Base-by-base conservation (phyloP, 495 filamentous ascomycete genomes). In the Podospora pseudocomata region DNA sequence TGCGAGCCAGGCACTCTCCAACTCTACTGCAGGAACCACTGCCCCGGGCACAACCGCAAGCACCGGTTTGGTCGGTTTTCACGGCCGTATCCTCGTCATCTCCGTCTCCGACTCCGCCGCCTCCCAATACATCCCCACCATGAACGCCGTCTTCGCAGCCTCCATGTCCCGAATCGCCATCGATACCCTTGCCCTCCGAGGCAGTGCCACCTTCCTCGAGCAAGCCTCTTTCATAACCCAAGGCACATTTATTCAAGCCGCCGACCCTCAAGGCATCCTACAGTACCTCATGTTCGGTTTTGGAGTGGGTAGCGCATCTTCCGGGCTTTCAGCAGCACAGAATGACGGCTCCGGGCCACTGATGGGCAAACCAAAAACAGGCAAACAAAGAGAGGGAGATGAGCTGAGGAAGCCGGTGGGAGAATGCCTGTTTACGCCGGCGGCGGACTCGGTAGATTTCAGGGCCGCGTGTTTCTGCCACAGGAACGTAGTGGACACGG, bases 261-360 rank as follows among this genome's bases (percentile, higher is more conserved):
- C 78, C 1, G 78, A 81, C 65, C 81, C 82, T 0, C 80, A 80
- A 61, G 93, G 90, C 0, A 76, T 99, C 7, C 80, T 99, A 26
- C 91, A 96, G 67, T 97, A 97, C 71, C 83, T 99, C 19, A 96
- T 98, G 92, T 92, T 96, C 85, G 93, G 88, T n/a, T 96, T 96
- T 71, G 81, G 70, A 30, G 71, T 70, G 60, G 73, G 97, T 6
- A 68, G 44, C 11, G 76, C 74, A 6, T 73, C 74, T 2, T 64
- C 68, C 32, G 56, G 63, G 19, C 27, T 61, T 7, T 66, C 65
- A 13, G 57, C 58, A 13, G 68, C 60, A 44, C 63, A 49, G 49
- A 55, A 44, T 53, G 26, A 61, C 13, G 56, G 11, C 11, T 28
- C 56, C 30, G 23, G 54, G 28, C 1, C 18, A 18, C 0, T 34